Percentiles rank a stretch among this genome's conserved stretches.
Evolutionary conservation across 179 eudicot genomes (phyloP).

Genomic region (Beta macrorhiza): DNA sequence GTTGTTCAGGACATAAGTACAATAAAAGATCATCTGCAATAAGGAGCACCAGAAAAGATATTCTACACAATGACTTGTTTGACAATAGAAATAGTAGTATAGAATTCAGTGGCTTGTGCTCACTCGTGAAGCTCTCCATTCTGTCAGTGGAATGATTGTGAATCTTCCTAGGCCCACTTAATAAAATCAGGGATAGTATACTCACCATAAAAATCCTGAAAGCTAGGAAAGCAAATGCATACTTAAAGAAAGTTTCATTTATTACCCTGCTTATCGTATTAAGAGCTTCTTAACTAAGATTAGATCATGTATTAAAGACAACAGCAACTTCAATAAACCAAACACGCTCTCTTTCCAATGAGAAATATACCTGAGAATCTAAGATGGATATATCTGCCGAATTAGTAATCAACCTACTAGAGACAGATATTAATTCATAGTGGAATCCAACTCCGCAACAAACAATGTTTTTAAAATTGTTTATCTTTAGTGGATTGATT

Average conservation of each 20-base stretch:
- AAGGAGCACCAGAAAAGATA: conserved; percentile 23
- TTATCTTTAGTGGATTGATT: too few species aligned
- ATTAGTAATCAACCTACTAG: too few species aligned
- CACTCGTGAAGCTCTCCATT: conserved; percentile 28
- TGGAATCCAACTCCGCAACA: too few species aligned
- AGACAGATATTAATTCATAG: too few species aligned
- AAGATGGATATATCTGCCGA: too few species aligned
- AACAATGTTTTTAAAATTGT: too few species aligned
- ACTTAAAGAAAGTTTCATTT: background rate
- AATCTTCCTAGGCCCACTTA: conserved; percentile 33
- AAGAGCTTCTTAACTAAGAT: background rate
- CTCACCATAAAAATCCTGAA: conserved; percentile 20
- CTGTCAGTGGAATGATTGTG: conserved; percentile 27
- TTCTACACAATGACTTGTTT: conserved; percentile 21
- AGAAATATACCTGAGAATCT: too few species aligned
- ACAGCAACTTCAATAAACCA: conserved; percentile 16
- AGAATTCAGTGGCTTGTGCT: conserved; percentile 11
- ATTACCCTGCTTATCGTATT: background rate
- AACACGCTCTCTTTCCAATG: background rate
- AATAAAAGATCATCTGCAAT: conserved; percentile 23
- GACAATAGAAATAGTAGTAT: conserved; percentile 12
- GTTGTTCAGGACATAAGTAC: conserved; percentile 27
- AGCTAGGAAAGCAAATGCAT: conserved; percentile 15
- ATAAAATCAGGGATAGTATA: background rate
- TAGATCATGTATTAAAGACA: background rate